Percentiles rank a stretch among this genome's conserved stretches.
Evolutionary conservation across 371 early-diverging fungal species (phyloP).

Genomic region (Mortierella sp.): DNA sequence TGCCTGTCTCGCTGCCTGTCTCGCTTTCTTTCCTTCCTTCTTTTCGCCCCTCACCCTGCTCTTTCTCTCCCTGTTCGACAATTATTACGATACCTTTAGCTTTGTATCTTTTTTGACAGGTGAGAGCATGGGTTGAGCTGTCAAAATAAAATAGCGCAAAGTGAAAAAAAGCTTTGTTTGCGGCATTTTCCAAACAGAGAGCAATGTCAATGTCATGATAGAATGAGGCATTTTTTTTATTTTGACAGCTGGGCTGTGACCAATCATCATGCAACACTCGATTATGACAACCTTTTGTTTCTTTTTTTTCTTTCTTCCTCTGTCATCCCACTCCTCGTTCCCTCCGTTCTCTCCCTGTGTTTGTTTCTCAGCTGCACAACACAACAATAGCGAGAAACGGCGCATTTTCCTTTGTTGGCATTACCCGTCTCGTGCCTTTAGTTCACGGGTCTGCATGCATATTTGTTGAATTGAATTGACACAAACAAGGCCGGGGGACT

Average conservation of each 20-base stretch:
- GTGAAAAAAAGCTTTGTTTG: not conserved
- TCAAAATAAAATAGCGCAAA: conserved; percentile 4
- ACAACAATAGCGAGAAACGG: no score
- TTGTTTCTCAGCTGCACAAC: no score
- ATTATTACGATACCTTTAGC: not conserved
- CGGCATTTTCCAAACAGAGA: not conserved
- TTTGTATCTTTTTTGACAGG: conserved; percentile 3
- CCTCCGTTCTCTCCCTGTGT: conserved; percentile 3
- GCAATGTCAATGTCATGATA: not conserved
- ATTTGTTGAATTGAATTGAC: no score
- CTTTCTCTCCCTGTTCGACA: no score
- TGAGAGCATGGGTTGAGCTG: not conserved
- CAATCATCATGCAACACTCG: not conserved
- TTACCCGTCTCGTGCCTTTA: conserved; percentile 4
- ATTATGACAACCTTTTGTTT: not conserved
- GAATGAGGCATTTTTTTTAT: not conserved
- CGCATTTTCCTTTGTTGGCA: not conserved
- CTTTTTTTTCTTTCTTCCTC: not conserved
- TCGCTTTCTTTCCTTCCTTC: no score
- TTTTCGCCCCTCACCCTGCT: no score
- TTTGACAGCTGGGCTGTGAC: conserved; percentile 3
- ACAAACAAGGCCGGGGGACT: no score
- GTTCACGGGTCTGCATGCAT: not conserved
- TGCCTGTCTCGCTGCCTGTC: no score
- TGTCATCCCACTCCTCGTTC: not conserved